Evolutionary conservation across 805 yeast genomes (phyloP).

Genomic region (Nakazawaea ishiwadae): DNA sequence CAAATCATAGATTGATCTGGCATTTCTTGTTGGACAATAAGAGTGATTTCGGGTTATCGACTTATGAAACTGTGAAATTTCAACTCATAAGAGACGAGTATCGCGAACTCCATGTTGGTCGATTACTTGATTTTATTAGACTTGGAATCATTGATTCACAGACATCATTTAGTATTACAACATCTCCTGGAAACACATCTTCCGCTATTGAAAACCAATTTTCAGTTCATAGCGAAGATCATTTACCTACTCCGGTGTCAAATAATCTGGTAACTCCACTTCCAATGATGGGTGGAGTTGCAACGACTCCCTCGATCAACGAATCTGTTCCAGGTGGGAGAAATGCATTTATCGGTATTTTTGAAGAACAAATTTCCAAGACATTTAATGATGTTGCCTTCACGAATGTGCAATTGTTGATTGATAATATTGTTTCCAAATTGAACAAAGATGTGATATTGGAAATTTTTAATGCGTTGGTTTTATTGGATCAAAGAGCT

Average conservation of each 20-base stretch:
- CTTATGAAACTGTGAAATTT: conserved; percentile 7
- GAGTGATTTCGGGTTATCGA: not conserved
- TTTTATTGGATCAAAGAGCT: conserved; percentile 13
- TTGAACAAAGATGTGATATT: conserved; percentile 14
- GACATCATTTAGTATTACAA: conserved; percentile 1
- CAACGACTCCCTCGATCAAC: conserved; percentile 2
- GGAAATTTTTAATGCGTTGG: conserved; percentile 15
- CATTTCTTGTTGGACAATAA: conserved; percentile 9
- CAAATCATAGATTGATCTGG: conserved; percentile 13
- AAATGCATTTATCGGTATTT: conserved; percentile 9
- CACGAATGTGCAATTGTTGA: conserved; percentile 16
- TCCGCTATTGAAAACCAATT: conserved; percentile 4
- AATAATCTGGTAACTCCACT: conserved; percentile 13
- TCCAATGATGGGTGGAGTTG: conserved; percentile 4
- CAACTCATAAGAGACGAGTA: not conserved
- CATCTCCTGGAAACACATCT: conserved; percentile 7
- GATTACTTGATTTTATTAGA: conserved; percentile 4
- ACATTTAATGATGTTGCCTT: conserved; percentile 22
- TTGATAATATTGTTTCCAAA: conserved; percentile 17
- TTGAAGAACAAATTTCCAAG: conserved; percentile 14
- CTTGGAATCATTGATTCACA: conserved; percentile 9
- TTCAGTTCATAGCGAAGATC: conserved; percentile 5
- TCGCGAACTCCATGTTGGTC: not conserved
- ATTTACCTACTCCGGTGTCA: conserved; percentile 14
- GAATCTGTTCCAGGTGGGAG: conserved; percentile 9